These are phyloP conservation scores for Chaetothyriales sp. DNA, from an alignment of 2,329 filamentous ascomycete species.

Conservation along the genomic window DNA sequence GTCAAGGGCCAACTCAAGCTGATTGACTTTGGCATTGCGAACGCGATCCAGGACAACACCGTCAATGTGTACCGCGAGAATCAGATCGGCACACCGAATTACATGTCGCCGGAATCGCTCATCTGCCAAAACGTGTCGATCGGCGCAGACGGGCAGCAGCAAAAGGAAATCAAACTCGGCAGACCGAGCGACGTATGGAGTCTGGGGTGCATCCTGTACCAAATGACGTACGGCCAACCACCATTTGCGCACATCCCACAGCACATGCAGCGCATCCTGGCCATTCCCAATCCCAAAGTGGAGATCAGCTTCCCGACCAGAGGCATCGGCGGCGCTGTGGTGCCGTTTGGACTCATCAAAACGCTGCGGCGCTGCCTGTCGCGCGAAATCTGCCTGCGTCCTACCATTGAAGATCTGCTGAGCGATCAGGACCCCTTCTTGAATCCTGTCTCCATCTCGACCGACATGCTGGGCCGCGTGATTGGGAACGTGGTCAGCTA, in stretches of 20 bases:
- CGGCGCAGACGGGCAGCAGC: conserved; percentile 33
- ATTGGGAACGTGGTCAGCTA: conserved; percentile 47
- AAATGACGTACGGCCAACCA: conserved; percentile 94
- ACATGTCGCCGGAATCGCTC: conserved; percentile 93
- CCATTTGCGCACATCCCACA: conserved; percentile 88
- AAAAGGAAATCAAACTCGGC: conserved; percentile 82
- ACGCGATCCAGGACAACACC: conserved; percentile 92
- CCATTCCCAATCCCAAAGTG: conserved; percentile 37
- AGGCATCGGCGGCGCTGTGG: conserved; percentile 34
- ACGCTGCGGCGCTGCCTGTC: conserved; percentile 46
- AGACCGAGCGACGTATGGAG: conserved; percentile 96
- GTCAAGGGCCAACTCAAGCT: conserved; percentile 83
- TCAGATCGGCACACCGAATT: conserved; percentile 92
- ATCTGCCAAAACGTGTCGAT: conserved; percentile 65
- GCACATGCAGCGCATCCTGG: conserved; percentile 63
- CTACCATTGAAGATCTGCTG: conserved; percentile 44
- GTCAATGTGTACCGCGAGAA: conserved; percentile 94
- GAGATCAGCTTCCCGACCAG: conserved; percentile 34
- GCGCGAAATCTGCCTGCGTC: conserved; percentile 42
- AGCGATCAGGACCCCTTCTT: conserved; percentile 43
- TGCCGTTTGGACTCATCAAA: conserved; percentile 42
- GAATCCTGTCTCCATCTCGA: conserved; percentile 42
- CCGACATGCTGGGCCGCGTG: conserved; percentile 48
- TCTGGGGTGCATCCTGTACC: conserved; percentile 89
- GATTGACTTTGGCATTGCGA: conserved; percentile 97